Evolutionary conservation across 345 rosid species (phyloP), one percentile per base, ranked within the genome.

Genomic region (Lumnitzera racemosa): DNA sequence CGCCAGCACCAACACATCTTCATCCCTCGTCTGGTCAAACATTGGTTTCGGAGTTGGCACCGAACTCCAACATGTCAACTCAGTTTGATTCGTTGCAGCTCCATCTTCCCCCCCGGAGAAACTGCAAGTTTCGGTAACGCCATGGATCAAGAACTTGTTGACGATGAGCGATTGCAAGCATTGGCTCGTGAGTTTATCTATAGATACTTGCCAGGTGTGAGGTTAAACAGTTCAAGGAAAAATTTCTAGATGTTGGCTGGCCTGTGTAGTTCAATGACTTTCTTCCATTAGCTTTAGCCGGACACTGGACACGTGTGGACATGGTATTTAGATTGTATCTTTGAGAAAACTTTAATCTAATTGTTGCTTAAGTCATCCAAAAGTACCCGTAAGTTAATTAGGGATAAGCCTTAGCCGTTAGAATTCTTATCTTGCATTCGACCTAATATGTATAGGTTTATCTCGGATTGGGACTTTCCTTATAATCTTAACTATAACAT

Each of bases 131-230:
- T 23, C 41, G 49, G 46, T 24, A 46, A 64, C 47, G 47, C 15
- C 6, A 53, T 55, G 14, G 71, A 67, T 66, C 72, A 68, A 46
- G 77, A 61, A 43, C 2, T 55, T 14, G 1, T 20, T 20, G 63
- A 66, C 4, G 70, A 74, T 1, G 75, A 62, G 1, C 77, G 82
- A 50, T 78, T 80, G 43, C 85, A 78, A 36, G 71, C 69, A 0
- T 61, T 83, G 49, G 75, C 85, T 49, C 74, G 71, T 47, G 85
- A 82, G 14, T 77, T 83, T 49, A 72, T 80, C 51, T 69, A 80
- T n/a, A 70, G 59, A 55, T 79, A 77, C 68, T 69, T 85, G 47
- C 77, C 81, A 0, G 77, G 72, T 7, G 85, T 59, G 6, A 72
- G 68, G 48, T 61, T 55, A 61, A 72, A 66, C 36, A 66, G 75